These are phyloP conservation scores for Penicillium crystallinum DNA, from an alignment of 495 filamentous ascomycete species.

Conservation along the genomic window DNA sequence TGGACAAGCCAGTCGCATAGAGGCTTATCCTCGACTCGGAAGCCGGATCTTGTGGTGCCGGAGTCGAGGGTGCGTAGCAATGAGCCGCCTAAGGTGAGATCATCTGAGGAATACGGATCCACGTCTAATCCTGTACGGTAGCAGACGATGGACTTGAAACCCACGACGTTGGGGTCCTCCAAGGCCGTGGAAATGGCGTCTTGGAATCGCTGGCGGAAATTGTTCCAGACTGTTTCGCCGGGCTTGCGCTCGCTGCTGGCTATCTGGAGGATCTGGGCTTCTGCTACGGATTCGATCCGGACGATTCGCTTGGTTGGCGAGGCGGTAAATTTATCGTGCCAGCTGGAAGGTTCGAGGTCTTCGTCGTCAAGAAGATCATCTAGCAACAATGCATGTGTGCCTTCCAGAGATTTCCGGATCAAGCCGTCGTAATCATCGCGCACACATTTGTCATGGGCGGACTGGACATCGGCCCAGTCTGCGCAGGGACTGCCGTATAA, in stretches of 20 bases:
- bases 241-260: conserved; percentile 19
- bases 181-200: conserved; percentile 48
- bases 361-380: conserved; percentile 68
- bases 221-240: conserved; percentile 25
- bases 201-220: conserved; percentile 43
- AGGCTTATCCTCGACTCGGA: conserved; percentile 55
- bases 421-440: conserved; percentile 54
- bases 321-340: conserved; percentile 65
- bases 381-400: conserved; percentile 71
- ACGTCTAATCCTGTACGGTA: conserved; percentile 70
- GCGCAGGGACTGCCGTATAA: conserved; percentile 54
- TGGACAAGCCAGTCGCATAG: conserved; percentile 66
- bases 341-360: conserved; percentile 55
- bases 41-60: conserved; percentile 25
- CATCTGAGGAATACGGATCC: conserved; percentile 24
- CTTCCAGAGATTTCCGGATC: conserved; percentile 59
- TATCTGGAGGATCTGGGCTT: conserved; percentile 52
- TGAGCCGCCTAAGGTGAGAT: conserved; percentile 26
- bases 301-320: conserved; percentile 70
- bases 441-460: conserved; percentile 51
- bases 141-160: conserved; percentile 82
- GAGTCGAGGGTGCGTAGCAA: conserved; percentile 27
- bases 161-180: conserved; percentile 64
- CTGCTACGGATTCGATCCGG: conserved; percentile 74
- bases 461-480: conserved; percentile 57